Evolutionary conservation across 2,329 filamentous ascomycete genomes (phyloP).

Genomic region (Rhinocladiella mackenziei): DNA sequence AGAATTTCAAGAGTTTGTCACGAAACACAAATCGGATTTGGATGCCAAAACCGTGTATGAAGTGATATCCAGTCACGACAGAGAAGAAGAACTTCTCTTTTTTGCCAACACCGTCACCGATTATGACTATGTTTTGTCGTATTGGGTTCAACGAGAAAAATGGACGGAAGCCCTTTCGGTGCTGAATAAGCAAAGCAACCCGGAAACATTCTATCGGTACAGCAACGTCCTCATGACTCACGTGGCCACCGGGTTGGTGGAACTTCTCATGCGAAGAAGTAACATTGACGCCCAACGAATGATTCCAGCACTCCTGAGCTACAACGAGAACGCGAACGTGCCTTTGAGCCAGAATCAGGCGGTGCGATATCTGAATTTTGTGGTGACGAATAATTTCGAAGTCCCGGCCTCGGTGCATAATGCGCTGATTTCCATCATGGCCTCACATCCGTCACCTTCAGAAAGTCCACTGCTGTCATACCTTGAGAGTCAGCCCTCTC

Average conservation of each 20-base stretch:
- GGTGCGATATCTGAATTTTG: conserved; percentile 86
- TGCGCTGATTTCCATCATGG: conserved; percentile 92
- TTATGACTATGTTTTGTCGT: conserved; percentile 89
- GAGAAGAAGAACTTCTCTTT: conserved; percentile 86
- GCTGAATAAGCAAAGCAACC: conserved; percentile 85
- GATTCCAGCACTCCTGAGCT: conserved; percentile 89
- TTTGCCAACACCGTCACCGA: conserved; percentile 87
- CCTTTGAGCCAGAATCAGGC: conserved; percentile 78
- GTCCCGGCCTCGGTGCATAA: conserved; percentile 88
- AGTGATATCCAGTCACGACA: conserved; percentile 89
- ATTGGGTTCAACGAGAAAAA: conserved; percentile 93
- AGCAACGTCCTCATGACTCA: conserved; percentile 95
- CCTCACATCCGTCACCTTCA: conserved; percentile 75
- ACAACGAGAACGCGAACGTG: conserved; percentile 70
- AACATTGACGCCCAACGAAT: conserved; percentile 81
- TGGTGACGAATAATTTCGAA: conserved; percentile 76
- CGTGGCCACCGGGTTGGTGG: conserved; percentile 78
- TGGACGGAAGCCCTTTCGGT: conserved; percentile 85
- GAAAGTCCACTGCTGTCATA: conserved; percentile 84
- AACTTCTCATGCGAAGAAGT: conserved; percentile 87
- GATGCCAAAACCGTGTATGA: conserved; percentile 93
- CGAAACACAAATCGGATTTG: conserved; percentile 77
- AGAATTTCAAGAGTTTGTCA: conserved; percentile 86
- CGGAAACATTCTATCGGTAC: conserved; percentile 93
- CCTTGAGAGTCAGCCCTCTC: conserved; percentile 82